These are phyloP conservation scores for Dioscorea dumetorum DNA, from an alignment of 106 monocot genomes.

Conservation along the genomic window DNA sequence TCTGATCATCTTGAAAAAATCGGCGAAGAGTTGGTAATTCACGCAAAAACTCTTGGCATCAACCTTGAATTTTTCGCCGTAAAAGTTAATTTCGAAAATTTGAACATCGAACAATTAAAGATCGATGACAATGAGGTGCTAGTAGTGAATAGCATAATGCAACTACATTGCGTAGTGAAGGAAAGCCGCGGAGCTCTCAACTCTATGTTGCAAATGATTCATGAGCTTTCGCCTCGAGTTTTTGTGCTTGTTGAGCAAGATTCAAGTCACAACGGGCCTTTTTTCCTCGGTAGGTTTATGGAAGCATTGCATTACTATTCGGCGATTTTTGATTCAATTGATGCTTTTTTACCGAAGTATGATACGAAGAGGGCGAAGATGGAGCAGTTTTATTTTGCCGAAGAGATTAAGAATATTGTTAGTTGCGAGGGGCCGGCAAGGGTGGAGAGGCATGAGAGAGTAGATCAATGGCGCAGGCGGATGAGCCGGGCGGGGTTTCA, in stretches of 20 bases:
- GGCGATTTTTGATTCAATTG: slow-evolving; percentile 8
- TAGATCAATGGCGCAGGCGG: not conserved
- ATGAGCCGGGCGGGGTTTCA: not conserved
- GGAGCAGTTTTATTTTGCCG: slow-evolving; percentile 1
- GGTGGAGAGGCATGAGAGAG: slow-evolving; percentile 2
- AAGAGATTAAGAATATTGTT: not conserved
- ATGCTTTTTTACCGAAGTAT: not conserved
- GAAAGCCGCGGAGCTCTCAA: not conserved
- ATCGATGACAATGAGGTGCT: not conserved
- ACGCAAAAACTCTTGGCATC: not conserved
- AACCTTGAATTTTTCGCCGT: not conserved
- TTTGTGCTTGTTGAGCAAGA: slow-evolving; percentile 13
- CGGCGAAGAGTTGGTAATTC: not conserved
- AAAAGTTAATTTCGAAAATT: not conserved
- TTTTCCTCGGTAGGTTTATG: slow-evolving; percentile 3
- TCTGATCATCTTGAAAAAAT: not conserved
- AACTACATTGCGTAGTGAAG: not conserved
- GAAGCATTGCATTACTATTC: slow-evolving; percentile 4
- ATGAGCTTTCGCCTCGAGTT: not conserved
- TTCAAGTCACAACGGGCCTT: slow-evolving; percentile 5
- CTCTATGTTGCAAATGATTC: not conserved
- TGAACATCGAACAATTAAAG: not conserved
- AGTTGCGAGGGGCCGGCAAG: not conserved
- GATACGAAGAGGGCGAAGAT: not conserved
- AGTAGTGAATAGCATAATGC: not conserved